These are phyloP conservation scores for Agarophyton chilense DNA, from an alignment of 23 red algal genomes.

Conservation along the genomic window DNA sequence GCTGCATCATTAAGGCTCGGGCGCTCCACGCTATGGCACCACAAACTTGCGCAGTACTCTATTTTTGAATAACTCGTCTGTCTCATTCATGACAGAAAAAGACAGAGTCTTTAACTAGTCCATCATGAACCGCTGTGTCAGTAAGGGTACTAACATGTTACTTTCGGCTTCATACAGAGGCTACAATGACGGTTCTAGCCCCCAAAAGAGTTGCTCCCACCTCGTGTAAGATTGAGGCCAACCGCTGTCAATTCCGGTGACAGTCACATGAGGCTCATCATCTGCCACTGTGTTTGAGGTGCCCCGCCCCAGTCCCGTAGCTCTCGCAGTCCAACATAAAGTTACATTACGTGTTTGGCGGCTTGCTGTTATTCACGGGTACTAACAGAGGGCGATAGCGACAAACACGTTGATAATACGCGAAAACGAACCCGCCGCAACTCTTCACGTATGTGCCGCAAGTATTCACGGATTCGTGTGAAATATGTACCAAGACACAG, in stretches of 20 bases:
- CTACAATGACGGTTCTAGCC: background rate
- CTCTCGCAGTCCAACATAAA: background rate
- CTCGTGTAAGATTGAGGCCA: slow-evolving; percentile 11
- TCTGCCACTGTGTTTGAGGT: background rate
- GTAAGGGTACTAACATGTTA: too few species aligned
- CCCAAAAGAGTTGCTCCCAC: slow-evolving; percentile 13
- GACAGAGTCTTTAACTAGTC: too few species aligned
- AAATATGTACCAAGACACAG: background rate
- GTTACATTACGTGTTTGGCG: background rate
- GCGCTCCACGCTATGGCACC: background rate
- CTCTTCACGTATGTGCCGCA: background rate
- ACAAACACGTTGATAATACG: background rate
- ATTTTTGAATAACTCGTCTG: background rate
- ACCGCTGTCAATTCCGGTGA: background rate
- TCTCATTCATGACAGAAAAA: background rate
- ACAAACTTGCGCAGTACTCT: background rate
- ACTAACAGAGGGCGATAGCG: background rate
- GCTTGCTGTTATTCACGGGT: background rate
- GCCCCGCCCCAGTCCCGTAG: background rate
- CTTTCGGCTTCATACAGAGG: background rate
- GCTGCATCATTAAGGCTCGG: slow-evolving; percentile 19
- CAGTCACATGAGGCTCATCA: slow-evolving; percentile 18
- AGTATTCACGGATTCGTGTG: background rate
- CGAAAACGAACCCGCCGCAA: background rate
- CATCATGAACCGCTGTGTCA: too few species aligned